Base-by-base conservation (phyloP, 129 eudicot genomes). In the Centaurea solstitialis region DNA sequence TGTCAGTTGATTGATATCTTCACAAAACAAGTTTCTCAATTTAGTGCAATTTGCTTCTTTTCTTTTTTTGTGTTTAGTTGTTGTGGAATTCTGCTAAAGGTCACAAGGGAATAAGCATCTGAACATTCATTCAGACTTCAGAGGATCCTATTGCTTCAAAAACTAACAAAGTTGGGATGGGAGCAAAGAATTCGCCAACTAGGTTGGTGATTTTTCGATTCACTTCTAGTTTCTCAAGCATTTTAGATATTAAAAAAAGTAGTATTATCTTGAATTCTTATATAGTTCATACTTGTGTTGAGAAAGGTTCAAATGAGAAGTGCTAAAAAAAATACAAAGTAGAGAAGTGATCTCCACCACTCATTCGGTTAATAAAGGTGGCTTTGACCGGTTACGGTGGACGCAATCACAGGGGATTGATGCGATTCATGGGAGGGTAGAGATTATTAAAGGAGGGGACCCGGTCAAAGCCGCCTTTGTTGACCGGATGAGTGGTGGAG, bases 41-140 rank as follows among this genome's bases (percentile, higher is more conserved):
- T 73, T 15, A 47, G 5, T 76, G 62, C 40, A 68, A 68, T 68
- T 62, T 62, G 37, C 68, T 2, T 23, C 68, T 2, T 23, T n/a
- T 7, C 43, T 77, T 39, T 77, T 39, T 77, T 65, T 77, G 68
- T 77, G 80, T 65, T 64, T 76, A 21, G 59, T 64, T 20, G 22
- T 65, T 77, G 20, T 66, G 74, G 74, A 77, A 41, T 77, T 66
- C 12, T 76, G 30, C 68, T 21, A 21, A 64, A 20, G 68, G 8
- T 4, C 28, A 64, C 5, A 64, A 64, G 30, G 68, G 68, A 21
- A 40, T 39, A 65, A 65, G 39, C 80, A 35, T 65, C 80, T 65
- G 9, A 64, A 65, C 72, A 37, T 33, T 13, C 30, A 75, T 75
- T 76, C 21, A 35, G 70, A 23, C 20, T 75, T 76, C 21, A 35